These are phyloP conservation scores for Coemansia sp. DNA, from an alignment of 192 early-diverging fungal species.

Conservation along the genomic window DNA sequence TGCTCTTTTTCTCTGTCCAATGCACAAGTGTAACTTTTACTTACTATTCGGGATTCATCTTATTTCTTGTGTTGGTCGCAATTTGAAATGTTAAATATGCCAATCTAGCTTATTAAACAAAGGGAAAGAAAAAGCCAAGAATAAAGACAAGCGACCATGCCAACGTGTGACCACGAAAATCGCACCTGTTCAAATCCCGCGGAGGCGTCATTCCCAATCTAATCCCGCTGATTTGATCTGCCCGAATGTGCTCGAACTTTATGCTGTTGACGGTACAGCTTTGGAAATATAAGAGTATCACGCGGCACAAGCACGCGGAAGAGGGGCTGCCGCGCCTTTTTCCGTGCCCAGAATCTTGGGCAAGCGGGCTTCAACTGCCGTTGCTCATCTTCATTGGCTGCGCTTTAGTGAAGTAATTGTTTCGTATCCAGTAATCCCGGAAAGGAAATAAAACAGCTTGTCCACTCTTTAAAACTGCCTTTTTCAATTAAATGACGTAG, in stretches of 20 bases:
- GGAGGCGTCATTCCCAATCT: neutral
- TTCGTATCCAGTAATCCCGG: neutral
- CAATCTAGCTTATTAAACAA: neutral
- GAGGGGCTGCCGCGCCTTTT: neutral
- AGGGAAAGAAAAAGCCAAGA: slow-evolving; percentile 1
- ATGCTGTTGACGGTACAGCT: too few relatives aligned
- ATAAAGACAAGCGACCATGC: neutral
- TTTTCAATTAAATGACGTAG: too few relatives aligned
- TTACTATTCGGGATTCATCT: slow-evolving; percentile 56
- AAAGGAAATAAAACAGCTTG: neutral
- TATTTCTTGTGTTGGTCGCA: neutral
- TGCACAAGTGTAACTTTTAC: neutral
- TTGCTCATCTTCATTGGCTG: too few relatives aligned
- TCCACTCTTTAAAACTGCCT: too few relatives aligned
- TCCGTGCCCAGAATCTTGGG: neutral
- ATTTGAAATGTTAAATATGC: slow-evolving; percentile 1
- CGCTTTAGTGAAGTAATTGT: neutral
- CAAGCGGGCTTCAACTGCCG: neutral
- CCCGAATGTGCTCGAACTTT: neutral
- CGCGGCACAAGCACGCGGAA: neutral
- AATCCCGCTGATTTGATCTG: slow-evolving; percentile 1
- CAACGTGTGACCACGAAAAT: neutral
- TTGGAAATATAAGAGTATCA: neutral
- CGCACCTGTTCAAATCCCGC: neutral
- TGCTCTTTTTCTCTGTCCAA: neutral